A percentile compares a stretch with the other conserved stretches of the same genome.
phyloP scores from a whole-genome alignment of 164 flowering plant genomes.

The Hamamelis virginiana region DNA sequence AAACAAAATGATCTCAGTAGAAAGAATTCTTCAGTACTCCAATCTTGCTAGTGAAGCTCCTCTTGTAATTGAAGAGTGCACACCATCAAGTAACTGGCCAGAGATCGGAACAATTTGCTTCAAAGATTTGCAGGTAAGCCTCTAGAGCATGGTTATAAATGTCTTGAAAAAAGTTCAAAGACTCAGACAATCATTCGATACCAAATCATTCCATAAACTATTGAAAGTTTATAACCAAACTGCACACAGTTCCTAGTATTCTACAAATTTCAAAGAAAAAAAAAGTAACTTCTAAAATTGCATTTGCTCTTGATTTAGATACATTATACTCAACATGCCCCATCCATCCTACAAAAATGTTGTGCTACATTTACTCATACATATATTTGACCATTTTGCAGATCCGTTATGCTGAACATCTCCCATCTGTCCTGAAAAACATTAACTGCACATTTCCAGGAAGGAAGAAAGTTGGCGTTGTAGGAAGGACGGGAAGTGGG shows the following conservation, averaged over 20 bases:
- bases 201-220: background rate
- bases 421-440: constrained; percentile 60
- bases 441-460: constrained; percentile 67
- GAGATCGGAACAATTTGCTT: constrained; percentile 68
- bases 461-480: constrained; percentile 61
- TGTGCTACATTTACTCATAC: background rate
- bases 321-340: background rate
- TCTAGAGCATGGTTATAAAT: background rate
- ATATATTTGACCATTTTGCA: constrained; percentile 19
- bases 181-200: background rate
- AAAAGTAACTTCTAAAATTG: too few species aligned
- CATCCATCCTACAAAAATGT: too few species aligned
- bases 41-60: constrained; percentile 79
- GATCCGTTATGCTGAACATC: constrained; percentile 72
- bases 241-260: too few species aligned
- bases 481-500: constrained; percentile 80
- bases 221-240: too few species aligned
- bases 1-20: constrained; percentile 94
- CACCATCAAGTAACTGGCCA: constrained; percentile 82
- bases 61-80: constrained; percentile 60
- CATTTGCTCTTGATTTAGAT: too few species aligned
- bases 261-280: too few species aligned
- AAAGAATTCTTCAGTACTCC: constrained; percentile 88
- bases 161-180: background rate
- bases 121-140: constrained; percentile 65